A percentile compares a stretch with the other conserved stretches of the same genome.
Evolutionary conservation across 2,329 filamentous ascomycete genomes (phyloP).

Genomic region (Calonectria pauciramosa): DNA sequence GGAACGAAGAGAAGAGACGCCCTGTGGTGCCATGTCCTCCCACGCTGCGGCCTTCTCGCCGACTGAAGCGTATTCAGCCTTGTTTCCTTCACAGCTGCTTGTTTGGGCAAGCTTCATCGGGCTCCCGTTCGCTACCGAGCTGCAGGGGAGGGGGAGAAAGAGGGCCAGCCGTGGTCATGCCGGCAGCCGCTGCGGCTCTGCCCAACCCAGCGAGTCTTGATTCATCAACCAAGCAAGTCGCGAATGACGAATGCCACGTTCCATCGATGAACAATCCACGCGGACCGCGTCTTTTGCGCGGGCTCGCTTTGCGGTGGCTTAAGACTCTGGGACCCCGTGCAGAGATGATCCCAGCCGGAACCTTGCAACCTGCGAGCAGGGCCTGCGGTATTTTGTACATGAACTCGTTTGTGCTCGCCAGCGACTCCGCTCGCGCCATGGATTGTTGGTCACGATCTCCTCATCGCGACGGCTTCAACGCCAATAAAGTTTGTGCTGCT

Average conservation of each 20-base stretch:
- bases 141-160: constrained; percentile 1
- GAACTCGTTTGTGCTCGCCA: constrained; percentile 29
- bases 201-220: background rate
- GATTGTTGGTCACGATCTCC: constrained; percentile 39
- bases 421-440: constrained; percentile 38
- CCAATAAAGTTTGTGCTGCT: constrained; percentile 33
- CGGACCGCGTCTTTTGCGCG: background rate
- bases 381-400: constrained; percentile 39
- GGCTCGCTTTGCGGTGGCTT: constrained; percentile 19
- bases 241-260: background rate
- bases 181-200: constrained; percentile 25
- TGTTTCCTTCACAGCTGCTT: constrained; percentile 26
- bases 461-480: constrained; percentile 24
- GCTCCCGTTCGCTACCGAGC: constrained; percentile 11
- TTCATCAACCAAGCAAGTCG: background rate
- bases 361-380: constrained; percentile 32
- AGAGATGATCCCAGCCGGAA: constrained; percentile 25
- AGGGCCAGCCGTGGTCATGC: background rate
- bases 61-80: constrained; percentile 18
- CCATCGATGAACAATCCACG: background rate
- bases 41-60: constrained; percentile 13
- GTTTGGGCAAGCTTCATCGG: constrained; percentile 38
- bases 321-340: constrained; percentile 14
- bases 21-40: constrained; percentile 20
- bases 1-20: background rate